phyloP scores from a whole-genome alignment of 306 rosid genomes.

The Adenanthera pavonina region DNA sequence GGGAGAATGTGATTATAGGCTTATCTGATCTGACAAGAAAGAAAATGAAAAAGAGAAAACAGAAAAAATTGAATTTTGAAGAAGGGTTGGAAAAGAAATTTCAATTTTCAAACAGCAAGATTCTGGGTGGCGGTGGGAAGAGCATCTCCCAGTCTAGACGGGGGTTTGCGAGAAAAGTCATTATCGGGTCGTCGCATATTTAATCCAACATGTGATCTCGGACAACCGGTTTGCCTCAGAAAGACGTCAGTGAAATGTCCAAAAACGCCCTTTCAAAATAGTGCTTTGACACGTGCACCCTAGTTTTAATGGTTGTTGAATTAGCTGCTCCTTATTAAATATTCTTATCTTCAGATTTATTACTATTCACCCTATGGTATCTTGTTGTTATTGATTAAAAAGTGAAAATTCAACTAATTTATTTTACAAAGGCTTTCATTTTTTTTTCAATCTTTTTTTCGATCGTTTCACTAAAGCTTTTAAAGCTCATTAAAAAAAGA shows the following conservation, averaged over 20 bases:
- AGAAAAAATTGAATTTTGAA: background rate
- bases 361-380: background rate
- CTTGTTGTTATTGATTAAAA: too few relatives aligned
- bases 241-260: background rate
- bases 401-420: too few relatives aligned
- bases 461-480: too few relatives aligned
- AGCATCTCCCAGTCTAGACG: background rate
- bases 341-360: background rate
- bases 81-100: background rate
- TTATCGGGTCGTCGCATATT: conserved; percentile 61
- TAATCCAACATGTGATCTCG: conserved; percentile 10
- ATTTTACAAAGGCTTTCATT: too few relatives aligned
- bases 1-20: background rate
- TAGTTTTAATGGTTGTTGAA: background rate
- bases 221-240: background rate
- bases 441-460: too few relatives aligned
- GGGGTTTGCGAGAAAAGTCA: conserved; percentile 12
- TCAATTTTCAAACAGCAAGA: conserved; percentile 38
- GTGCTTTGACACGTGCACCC: background rate
- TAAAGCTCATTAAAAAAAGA: too few relatives aligned
- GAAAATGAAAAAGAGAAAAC: background rate
- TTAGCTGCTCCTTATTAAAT: background rate
- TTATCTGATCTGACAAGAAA: background rate
- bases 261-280: background rate
- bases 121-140: conserved; percentile 33